Evolutionary conservation across 257 asterid species (phyloP), one percentile per base, ranked within the genome.

Genomic region (Ocimum tenuiflorum): DNA sequence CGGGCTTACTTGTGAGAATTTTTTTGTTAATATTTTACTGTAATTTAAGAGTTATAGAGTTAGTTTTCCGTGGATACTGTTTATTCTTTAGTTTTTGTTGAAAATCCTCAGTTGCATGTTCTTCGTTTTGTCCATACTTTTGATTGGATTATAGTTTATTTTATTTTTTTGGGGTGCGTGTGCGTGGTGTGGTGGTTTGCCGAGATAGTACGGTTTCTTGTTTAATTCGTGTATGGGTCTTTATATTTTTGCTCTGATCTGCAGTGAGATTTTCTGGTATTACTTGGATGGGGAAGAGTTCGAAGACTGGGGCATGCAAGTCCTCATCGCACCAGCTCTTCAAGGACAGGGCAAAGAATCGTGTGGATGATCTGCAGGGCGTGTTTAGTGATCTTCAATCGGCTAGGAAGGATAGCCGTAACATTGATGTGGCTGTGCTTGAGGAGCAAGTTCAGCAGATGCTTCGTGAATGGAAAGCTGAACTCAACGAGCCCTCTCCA

Each of bases 381-480:
- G 82, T 94, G 85, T 85, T 94, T 76, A 79, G 78, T 13, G 86
- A 86, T 82, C 90, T 88, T 67, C 97, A 85, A 61, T 85, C 90
- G 47, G 96, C 95, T 9, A 80, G 96, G 89, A 88, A 88, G 80
- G 99, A 94, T 76, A 87, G 99, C 72, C 91, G 99, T 38, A 43
- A 81, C 6, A 67, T 72, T 45, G 99, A 94, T 67, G 91, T 74
- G 58, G 84, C 87, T 18, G 71, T 94, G 80, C 95, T 90, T 24
- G 99, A 94, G 75, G 99, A 90, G 84, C 99, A 94, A 82, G 92
- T 94, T 63, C 86, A 90, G 65, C 99, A 84, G 88, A 81, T 88
- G 96, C 99, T 94, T 51, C 97, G 99, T 0, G 97, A 94, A 62
- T 94, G 97, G 97, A 83, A 90, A 68, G 79, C 91, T 55, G 99